phyloP scores from a whole-genome alignment of 1,139 yeast species.

The Dujonia santamariae region DNA sequence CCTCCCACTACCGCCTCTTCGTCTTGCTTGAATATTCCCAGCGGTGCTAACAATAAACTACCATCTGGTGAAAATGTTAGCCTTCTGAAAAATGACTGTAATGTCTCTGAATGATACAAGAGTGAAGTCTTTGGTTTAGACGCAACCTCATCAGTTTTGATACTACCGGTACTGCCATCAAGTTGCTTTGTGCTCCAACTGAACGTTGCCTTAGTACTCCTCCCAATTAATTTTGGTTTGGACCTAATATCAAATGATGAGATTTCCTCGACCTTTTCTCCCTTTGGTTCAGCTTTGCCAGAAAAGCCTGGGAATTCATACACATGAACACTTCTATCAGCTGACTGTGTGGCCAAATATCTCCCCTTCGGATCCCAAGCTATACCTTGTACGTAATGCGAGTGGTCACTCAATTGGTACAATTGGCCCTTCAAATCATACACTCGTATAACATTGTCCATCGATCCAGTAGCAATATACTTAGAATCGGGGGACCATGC shows the following conservation, averaged over 20 bases:
- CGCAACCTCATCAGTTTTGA: slow-evolving; percentile 20
- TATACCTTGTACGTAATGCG: slow-evolving; percentile 92
- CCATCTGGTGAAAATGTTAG: slow-evolving; percentile 91
- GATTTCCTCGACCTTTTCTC: neutral
- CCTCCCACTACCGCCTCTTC: neutral
- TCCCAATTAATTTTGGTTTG: slow-evolving; percentile 4
- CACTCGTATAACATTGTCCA: slow-evolving; percentile 80
- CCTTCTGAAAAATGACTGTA: slow-evolving; percentile 87
- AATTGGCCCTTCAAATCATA: slow-evolving; percentile 63
- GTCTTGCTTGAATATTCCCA: slow-evolving; percentile 58
- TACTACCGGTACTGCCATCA: neutral
- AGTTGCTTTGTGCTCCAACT: neutral
- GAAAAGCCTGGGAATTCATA: slow-evolving; percentile 35
- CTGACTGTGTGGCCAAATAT: slow-evolving; percentile 81
- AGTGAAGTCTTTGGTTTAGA: slow-evolving; percentile 21
- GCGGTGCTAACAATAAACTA: slow-evolving; percentile 70
- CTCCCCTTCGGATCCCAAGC: slow-evolving; percentile 88
- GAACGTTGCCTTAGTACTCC: slow-evolving; percentile 6
- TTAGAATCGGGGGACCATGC: slow-evolving; percentile 87
- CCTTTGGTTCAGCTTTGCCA: slow-evolving; percentile 4
- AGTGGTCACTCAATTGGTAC: slow-evolving; percentile 66
- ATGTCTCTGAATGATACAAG: slow-evolving; percentile 79
- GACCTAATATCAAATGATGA: slow-evolving; percentile 5
- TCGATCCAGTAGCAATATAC: slow-evolving; percentile 80
- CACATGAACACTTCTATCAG: slow-evolving; percentile 78